Evolutionary conservation across 169 alveolate genomes (phyloP).

Genomic region (Eimeria acervulina): DNA sequence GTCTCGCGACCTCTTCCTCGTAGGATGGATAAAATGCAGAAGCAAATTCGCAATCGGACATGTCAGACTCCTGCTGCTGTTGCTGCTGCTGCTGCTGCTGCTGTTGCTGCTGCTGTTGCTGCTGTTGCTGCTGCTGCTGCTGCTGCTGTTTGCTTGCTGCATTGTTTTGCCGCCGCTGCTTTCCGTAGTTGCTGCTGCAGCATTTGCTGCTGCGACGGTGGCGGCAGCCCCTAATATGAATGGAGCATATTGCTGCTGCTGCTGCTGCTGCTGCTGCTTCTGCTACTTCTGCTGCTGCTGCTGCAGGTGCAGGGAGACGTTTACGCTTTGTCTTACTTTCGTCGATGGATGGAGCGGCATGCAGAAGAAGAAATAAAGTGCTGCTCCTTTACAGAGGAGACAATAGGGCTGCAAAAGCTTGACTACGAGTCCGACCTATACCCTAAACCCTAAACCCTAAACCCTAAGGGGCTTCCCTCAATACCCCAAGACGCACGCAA

Average conservation of each 20-base stretch:
- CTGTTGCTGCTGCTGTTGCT: slow-evolving; percentile 1
- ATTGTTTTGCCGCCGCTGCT: background rate
- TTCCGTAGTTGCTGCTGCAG: background rate
- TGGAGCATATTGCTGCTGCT: background rate
- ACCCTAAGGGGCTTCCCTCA: too few species aligned
- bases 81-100: slow-evolving; percentile 27
- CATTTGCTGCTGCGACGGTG: too few species aligned
- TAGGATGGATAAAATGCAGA: slow-evolving; percentile 78
- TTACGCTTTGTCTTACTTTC: slow-evolving; percentile 52
- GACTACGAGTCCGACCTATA: slow-evolving; percentile 38
- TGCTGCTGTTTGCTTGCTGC: background rate
- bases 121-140: background rate
- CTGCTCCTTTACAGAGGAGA: slow-evolving; percentile 28
- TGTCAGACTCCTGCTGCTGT: background rate
- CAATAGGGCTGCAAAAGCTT: slow-evolving; percentile 37
- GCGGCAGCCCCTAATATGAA: background rate
- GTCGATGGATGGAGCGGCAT: slow-evolving; percentile 45
- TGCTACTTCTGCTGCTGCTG: too few species aligned
- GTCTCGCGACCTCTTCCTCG: slow-evolving; percentile 47
- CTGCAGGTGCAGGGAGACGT: slow-evolving; percentile 72
- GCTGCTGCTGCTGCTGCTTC: background rate
- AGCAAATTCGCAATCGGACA: slow-evolving; percentile 23
- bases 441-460: background rate
- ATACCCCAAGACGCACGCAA: too few species aligned
- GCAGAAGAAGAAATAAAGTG: background rate